Evolutionary conservation across 2,329 filamentous ascomycete species (phyloP).

Genomic region (Colletotrichum agaves): DNA sequence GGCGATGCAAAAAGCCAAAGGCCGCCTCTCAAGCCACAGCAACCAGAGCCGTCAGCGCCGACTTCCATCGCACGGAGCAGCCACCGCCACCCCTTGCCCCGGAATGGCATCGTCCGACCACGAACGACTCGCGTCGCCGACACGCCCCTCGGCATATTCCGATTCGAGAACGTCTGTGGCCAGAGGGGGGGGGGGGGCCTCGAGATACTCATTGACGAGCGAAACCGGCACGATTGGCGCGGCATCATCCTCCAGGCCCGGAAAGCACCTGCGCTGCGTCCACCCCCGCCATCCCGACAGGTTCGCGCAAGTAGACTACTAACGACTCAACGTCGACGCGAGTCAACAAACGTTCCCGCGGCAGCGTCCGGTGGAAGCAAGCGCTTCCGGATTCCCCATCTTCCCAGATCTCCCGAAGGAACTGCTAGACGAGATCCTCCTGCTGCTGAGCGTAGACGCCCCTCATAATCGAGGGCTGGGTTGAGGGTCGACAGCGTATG

Average conservation of each 20-base stretch:
- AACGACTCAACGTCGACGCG: background rate
- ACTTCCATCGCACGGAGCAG: background rate
- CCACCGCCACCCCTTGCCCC: background rate
- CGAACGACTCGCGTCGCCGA: background rate
- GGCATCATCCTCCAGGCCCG: background rate
- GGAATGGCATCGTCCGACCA: constrained; percentile 3
- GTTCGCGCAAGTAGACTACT: background rate
- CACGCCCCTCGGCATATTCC: background rate
- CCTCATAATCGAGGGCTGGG: background rate
- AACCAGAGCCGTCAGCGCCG: background rate
- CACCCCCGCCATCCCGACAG: background rate
- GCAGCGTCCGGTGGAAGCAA: no score
- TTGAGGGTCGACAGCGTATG: background rate
- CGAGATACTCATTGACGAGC: background rate
- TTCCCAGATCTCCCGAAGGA: background rate
- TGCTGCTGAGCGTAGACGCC: background rate
- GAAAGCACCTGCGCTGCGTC: constrained; percentile 2
- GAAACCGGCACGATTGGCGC: background rate
- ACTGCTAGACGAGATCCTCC: background rate
- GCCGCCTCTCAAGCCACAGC: background rate
- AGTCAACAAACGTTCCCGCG: no score
- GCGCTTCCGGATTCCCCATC: background rate
- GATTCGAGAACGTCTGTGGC: background rate
- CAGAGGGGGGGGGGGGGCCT: background rate
- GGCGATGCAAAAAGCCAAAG: no score